Conservation (phyloP, 2,329 filamentous ascomycete species). For the Acrocalymma vagum region DNA sequence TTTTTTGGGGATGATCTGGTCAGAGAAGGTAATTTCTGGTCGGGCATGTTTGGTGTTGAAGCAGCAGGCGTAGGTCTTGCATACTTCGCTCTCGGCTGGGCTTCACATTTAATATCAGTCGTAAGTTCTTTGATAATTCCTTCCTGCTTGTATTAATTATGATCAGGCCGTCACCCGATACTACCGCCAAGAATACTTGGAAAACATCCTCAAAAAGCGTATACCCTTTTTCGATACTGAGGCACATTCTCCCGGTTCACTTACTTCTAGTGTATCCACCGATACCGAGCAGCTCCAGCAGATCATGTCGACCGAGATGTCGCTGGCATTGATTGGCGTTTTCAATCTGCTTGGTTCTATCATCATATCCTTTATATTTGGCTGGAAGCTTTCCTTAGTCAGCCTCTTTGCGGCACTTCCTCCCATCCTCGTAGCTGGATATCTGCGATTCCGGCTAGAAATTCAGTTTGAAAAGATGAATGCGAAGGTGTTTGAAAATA, state of each 20-base stretch:
- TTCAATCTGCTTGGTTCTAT: constrained; percentile 73
- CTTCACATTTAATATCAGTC: constrained; percentile 39
- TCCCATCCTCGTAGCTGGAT: constrained; percentile 59
- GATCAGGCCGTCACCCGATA: constrained; percentile 62
- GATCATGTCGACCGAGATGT: constrained; percentile 70
- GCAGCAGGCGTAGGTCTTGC: constrained; percentile 62
- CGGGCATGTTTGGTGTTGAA: constrained; percentile 70
- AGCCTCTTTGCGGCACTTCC: constrained; percentile 67
- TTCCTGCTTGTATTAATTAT: too few relatives aligned
- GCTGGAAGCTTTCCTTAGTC: constrained; percentile 80
- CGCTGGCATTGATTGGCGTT: constrained; percentile 66
- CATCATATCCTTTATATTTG: constrained; percentile 73
- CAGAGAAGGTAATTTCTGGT: constrained; percentile 64
- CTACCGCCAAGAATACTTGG: constrained; percentile 68
- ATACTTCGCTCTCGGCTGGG: constrained; percentile 61
- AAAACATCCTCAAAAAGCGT: constrained; percentile 66
- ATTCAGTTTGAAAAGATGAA: constrained; percentile 75
- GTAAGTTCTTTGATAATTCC: too few relatives aligned
- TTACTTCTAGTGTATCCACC: constrained; percentile 64
- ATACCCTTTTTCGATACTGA: constrained; percentile 69
- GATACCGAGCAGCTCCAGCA: constrained; percentile 70
- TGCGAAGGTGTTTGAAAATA: constrained; percentile 72
- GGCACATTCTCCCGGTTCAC: constrained; percentile 67
- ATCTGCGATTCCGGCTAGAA: constrained; percentile 64
- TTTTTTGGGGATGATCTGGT: constrained; percentile 33